A percentile compares a stretch with the other conserved stretches of the same genome.
Evolutionary conservation across 2,329 filamentous ascomycete genomes (phyloP).

Genomic region (Botrytis elliptica): DNA sequence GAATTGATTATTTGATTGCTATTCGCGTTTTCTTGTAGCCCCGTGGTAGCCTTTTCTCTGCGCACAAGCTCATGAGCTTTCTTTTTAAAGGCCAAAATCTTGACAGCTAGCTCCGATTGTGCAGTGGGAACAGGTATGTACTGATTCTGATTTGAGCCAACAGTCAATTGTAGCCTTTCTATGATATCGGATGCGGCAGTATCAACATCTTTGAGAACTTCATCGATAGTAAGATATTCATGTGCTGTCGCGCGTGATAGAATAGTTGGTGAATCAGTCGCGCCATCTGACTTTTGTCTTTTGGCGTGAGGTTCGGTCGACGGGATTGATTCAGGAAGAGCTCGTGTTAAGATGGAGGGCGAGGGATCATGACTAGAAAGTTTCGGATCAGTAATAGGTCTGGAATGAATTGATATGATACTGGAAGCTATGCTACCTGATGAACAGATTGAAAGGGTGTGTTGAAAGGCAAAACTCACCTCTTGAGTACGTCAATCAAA

Average conservation of each 20-base stretch:
- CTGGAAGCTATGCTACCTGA: slow-evolving; percentile 11
- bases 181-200: slow-evolving; percentile 49
- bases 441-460: not conserved
- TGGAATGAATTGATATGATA: slow-evolving; percentile 20
- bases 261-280: slow-evolving; percentile 46
- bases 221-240: slow-evolving; percentile 60
- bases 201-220: slow-evolving; percentile 60
- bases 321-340: slow-evolving; percentile 46
- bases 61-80: slow-evolving; percentile 62
- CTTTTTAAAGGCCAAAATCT: slow-evolving; percentile 52
- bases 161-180: slow-evolving; percentile 47
- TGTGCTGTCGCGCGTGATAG: slow-evolving; percentile 41
- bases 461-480: slow-evolving; percentile 39
- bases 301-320: slow-evolving; percentile 57
- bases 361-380: slow-evolving; percentile 52
- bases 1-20: slow-evolving; percentile 21
- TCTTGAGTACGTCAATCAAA: slow-evolving; percentile 45
- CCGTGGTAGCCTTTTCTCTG: slow-evolving; percentile 57
- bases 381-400: slow-evolving; percentile 31
- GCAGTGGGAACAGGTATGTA: slow-evolving; percentile 28
- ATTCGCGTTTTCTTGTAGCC: slow-evolving; percentile 41
- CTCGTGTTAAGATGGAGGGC: slow-evolving; percentile 55
- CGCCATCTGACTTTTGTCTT: slow-evolving; percentile 56
- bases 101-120: slow-evolving; percentile 33
- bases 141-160: slow-evolving; percentile 33